Base-by-base conservation (phyloP, 306 rosid species). In the Vigna angularis region DNA sequence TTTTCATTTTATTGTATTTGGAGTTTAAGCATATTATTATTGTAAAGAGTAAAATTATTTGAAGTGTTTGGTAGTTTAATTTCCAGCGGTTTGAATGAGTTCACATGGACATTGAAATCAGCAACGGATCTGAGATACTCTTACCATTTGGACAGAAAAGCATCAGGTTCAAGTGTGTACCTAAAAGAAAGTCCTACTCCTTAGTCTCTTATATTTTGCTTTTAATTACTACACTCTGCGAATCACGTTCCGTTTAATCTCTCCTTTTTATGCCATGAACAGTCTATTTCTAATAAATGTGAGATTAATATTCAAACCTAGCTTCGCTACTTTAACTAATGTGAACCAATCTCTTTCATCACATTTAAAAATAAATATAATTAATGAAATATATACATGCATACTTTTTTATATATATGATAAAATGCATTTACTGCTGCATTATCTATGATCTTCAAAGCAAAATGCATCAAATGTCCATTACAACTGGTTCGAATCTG, bases 181-280 rank as follows among this genome's bases (percentile, higher is more conserved):
- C 73, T 65, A 65, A 71, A 45, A 20, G 48, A 48, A 79, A 68
- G 73, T 45, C 48, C 79, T 53, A 51, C 15, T 73, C 79, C 81
- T 81, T 73, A 66, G 80, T 17, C 74, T 74, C 52, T 42, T 20
- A 57, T 26, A 16, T 58, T 30, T 30, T 58, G 65, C 77, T 76
- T 81, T 81, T 68, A 52, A 58, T 72, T 73, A 50, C 30, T 68
- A 51, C n/a, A n/a, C 59, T 24, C 59, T 24, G 70, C 28, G 22
- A 72, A 67, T 66, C 49, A 67, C 72, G 77, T 73, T 50, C 79
- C 52, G 62, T 78, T 78, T 66, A 73, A 73, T 78, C 83, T 77
- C 80, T 81, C 83, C 85, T 85, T 81, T 85, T 82, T 69, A 55
- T 81, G 81, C 78, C 24, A 73, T 61, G 74, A 68, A 67, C 40